Conservation (phyloP, 2,329 filamentous ascomycete species). For the Ceratocystis diversiconidia region DNA sequence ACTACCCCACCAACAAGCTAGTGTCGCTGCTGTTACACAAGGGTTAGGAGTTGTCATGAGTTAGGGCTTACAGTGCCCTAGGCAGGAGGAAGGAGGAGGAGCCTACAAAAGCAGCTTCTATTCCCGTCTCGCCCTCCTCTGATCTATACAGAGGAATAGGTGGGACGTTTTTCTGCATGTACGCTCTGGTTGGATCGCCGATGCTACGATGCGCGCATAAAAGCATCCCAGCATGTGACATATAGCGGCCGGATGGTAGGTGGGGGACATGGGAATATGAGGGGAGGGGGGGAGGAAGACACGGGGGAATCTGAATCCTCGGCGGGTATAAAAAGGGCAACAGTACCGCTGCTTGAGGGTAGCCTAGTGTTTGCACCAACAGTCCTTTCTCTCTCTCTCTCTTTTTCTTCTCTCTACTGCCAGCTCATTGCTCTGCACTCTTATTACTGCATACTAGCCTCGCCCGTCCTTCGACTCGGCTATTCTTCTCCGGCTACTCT, state of each 20-base stretch:
- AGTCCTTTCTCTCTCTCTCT: not conserved
- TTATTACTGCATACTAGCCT: no score
- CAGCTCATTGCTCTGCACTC: no score
- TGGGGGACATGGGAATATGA: not conserved
- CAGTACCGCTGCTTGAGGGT: no score
- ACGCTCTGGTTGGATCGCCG: not conserved
- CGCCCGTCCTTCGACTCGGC: no score
- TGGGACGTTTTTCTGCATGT: not conserved
- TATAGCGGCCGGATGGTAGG: not conserved
- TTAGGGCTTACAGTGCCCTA: no score
- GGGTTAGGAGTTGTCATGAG: not conserved
- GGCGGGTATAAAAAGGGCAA: not conserved
- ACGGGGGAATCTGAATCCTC: no score
- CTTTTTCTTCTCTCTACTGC: not conserved
- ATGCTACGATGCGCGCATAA: constrained; percentile 1
- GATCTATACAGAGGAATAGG: not conserved
- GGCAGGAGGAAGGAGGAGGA: no score
- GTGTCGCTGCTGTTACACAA: not conserved
- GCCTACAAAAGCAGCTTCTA: no score
- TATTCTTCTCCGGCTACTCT: not conserved
- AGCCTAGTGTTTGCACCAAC: not conserved
- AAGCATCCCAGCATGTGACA: constrained; percentile 7
- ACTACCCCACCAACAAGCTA: not conserved
- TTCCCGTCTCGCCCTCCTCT: no score
- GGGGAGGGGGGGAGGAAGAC: not conserved